Evolutionary conservation across 2,329 filamentous ascomycete genomes (phyloP).

Genomic region (Nothopassalora personata): DNA sequence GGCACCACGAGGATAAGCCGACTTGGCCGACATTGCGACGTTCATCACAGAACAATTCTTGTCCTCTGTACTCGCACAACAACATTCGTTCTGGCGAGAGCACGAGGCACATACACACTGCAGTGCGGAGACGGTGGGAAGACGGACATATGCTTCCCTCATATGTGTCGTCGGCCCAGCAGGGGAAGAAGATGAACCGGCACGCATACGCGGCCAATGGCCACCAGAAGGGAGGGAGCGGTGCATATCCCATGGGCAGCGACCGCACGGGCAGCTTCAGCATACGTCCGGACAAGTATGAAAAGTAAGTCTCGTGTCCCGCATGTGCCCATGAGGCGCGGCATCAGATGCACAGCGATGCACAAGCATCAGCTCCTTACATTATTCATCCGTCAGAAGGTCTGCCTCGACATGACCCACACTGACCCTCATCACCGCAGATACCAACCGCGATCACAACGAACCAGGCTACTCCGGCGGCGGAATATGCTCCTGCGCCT

Average conservation of each 20-base stretch:
- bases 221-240: conserved; percentile 43
- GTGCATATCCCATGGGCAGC: conserved; percentile 22
- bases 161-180: conserved; percentile 48
- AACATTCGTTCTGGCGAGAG: background rate
- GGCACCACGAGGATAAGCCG: conserved; percentile 1
- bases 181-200: conserved; percentile 73
- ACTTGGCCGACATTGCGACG: background rate
- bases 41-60: too few relatives aligned
- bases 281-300: conserved; percentile 82
- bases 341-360: background rate
- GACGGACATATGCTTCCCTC: conserved; percentile 52
- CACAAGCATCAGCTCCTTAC: background rate
- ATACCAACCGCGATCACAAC: conserved; percentile 78
- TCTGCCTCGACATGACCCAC: background rate
- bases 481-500: conserved; percentile 67
- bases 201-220: conserved; percentile 77
- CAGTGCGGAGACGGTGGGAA: background rate
- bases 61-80: background rate
- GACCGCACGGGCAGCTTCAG: conserved; percentile 58
- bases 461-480: conserved; percentile 62
- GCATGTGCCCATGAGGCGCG: background rate
- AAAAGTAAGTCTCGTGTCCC: conserved; percentile 19
- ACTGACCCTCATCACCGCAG: conserved; percentile 40
- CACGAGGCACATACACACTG: background rate
- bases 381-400: background rate